Conservation (phyloP, 208 protist genomes). For the Plasmodiophora brassicae region DNA sequence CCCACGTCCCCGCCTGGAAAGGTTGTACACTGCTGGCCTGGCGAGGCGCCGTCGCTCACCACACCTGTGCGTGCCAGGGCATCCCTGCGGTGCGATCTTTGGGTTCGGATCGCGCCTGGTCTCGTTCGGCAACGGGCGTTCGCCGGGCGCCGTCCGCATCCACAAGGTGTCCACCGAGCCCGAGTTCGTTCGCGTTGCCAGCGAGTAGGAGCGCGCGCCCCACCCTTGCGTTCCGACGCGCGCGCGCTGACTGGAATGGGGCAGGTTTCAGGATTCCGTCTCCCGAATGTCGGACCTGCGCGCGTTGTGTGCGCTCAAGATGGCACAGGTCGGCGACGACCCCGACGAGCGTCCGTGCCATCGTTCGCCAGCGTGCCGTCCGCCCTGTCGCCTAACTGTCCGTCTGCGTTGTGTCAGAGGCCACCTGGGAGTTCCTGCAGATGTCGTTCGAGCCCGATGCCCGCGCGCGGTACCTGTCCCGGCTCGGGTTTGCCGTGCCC, state of each 20-base stretch:
- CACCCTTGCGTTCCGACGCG: no score
- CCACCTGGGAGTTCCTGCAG: neutral
- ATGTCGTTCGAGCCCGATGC: neutral
- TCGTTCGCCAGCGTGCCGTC: neutral
- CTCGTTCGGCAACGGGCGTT: neutral
- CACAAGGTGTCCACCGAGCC: conserved; percentile 8
- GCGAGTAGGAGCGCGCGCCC: neutral
- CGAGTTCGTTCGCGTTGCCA: conserved; percentile 1
- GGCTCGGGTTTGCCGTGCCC: neutral
- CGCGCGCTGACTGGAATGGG: no score
- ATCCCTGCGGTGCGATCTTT: conserved; percentile 4
- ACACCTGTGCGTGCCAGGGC: neutral
- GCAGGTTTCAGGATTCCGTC: neutral
- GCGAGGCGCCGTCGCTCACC: no score
- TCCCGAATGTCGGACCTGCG: neutral
- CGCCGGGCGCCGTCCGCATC: neutral
- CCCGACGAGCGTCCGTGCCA: neutral
- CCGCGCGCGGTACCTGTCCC: neutral
- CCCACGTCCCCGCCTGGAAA: neutral
- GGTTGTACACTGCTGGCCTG: neutral
- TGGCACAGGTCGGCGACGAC: neutral
- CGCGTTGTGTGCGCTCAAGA: neutral
- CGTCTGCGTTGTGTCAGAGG: neutral
- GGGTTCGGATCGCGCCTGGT: conserved; percentile 6
- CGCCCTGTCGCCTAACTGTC: neutral